phyloP scores from a whole-genome alignment of 2,329 filamentous ascomycete species.

The Claviceps fusiformis region DNA sequence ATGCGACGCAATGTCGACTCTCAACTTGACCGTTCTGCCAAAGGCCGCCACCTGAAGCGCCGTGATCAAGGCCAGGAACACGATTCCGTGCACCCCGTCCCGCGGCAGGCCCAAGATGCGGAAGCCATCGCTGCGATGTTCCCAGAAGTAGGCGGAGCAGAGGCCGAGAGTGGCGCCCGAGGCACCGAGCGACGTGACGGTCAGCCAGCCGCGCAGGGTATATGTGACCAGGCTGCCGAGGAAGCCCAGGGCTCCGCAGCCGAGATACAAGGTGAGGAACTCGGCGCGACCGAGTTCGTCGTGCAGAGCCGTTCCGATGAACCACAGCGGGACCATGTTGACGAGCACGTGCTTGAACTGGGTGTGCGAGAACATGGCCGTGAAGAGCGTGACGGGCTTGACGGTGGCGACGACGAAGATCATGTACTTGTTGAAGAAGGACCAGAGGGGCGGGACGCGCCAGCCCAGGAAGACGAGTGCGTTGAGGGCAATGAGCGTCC shows the following conservation, averaged over 20 bases:
- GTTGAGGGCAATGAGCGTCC: conserved; percentile 47
- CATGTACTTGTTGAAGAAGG: conserved; percentile 54
- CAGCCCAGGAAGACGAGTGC: conserved; percentile 41
- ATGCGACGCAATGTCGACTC: conserved; percentile 39
- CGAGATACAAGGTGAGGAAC: conserved; percentile 55
- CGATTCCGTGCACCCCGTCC: conserved; percentile 41
- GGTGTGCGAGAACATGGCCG: conserved; percentile 58
- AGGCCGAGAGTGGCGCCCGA: conserved; percentile 52
- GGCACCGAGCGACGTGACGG: conserved; percentile 47
- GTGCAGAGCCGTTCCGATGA: conserved; percentile 54
- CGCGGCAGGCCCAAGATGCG: conserved; percentile 43
- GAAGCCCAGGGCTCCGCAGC: conserved; percentile 43
- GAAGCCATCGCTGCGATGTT: conserved; percentile 42
- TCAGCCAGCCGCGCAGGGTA: conserved; percentile 31
- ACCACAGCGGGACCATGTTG: conserved; percentile 54
- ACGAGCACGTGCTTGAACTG: conserved; percentile 41
- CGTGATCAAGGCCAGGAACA: conserved; percentile 36
- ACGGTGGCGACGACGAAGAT: conserved; percentile 52
- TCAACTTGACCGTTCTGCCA: conserved; percentile 26
- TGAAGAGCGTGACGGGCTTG: conserved; percentile 45
- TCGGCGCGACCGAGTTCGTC: conserved; percentile 56
- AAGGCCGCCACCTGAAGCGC: conserved; percentile 36
- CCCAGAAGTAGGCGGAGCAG: conserved; percentile 46
- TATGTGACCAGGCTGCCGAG: conserved; percentile 41
- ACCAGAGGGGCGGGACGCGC: conserved; percentile 52